Conservation (phyloP, 352 stramenopile genomes). For the Pythium plurisporium region DNA sequence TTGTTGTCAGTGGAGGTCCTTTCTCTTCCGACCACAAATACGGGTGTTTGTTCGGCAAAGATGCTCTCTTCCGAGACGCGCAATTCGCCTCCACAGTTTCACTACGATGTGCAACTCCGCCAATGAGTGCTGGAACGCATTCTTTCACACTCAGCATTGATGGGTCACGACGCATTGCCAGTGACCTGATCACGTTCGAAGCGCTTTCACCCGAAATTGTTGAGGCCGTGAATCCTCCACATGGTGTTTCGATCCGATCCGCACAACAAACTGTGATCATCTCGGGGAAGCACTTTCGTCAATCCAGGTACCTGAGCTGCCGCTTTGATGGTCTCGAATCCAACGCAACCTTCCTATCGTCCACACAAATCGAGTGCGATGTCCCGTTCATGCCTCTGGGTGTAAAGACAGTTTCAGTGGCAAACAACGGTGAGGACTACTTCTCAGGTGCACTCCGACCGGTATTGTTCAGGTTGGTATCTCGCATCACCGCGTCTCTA, state of each 20-base stretch:
- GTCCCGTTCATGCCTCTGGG: slow-evolving; percentile 46
- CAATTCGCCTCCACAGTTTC: background rate
- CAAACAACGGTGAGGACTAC: slow-evolving; percentile 64
- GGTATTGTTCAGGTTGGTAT: slow-evolving; percentile 8
- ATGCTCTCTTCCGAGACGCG: background rate
- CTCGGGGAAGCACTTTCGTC: slow-evolving; percentile 42
- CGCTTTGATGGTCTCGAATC: slow-evolving; percentile 35
- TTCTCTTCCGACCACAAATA: slow-evolving; percentile 24
- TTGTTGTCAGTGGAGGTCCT: slow-evolving; percentile 28
- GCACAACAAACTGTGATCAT: slow-evolving; percentile 24
- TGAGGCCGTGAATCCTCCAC: slow-evolving; percentile 1
- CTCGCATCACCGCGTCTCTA: slow-evolving; percentile 4
- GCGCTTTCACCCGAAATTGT: slow-evolving; percentile 32
- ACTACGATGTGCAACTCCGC: slow-evolving; percentile 2
- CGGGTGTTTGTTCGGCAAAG: slow-evolving; percentile 8
- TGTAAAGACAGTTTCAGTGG: slow-evolving; percentile 33
- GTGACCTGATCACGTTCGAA: slow-evolving; percentile 31
- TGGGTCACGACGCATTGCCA: slow-evolving; percentile 13
- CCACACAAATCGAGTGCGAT: slow-evolving; percentile 42
- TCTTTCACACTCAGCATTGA: slow-evolving; percentile 28
- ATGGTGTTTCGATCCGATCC: slow-evolving; percentile 12
- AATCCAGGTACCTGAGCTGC: slow-evolving; percentile 38
- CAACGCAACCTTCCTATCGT: slow-evolving; percentile 37
- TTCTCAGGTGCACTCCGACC: background rate
- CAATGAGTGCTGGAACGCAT: slow-evolving; percentile 1